phyloP scores from a whole-genome alignment of 805 yeast genomes.

The Saccharomycopsis sp. region DNA sequence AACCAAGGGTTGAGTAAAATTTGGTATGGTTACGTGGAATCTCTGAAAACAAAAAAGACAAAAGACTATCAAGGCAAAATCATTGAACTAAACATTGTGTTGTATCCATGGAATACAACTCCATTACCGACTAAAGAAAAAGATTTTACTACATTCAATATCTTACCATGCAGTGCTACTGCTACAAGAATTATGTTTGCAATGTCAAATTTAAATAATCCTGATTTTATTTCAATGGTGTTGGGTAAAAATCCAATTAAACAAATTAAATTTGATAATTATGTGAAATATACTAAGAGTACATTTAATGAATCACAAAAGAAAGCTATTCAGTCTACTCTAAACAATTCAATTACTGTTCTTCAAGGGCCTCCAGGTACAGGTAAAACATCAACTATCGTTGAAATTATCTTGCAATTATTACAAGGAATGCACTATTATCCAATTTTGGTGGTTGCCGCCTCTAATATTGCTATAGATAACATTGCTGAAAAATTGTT shows the following conservation, averaged over 20 bases:
- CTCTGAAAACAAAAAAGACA: constrained; percentile 31
- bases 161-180: constrained; percentile 59
- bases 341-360: constrained; percentile 44
- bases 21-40: constrained; percentile 56
- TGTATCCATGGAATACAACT: constrained; percentile 52
- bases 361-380: constrained; percentile 83
- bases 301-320: constrained; percentile 53
- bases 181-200: constrained; percentile 58
- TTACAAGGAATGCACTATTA: constrained; percentile 47
- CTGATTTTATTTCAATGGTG: constrained; percentile 44
- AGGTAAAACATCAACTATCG: constrained; percentile 68
- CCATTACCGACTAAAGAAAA: constrained; percentile 35
- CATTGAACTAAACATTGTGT: constrained; percentile 41
- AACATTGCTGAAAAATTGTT: constrained; percentile 66
- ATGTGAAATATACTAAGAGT: constrained; percentile 41
- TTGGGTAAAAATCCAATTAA: constrained; percentile 48
- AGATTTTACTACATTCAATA: constrained; percentile 32
- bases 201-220: constrained; percentile 51
- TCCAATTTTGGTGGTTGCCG: constrained; percentile 68
- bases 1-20: constrained; percentile 42
- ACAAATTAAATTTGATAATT: constrained; percentile 52
- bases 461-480: constrained; percentile 70
- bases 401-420: constrained; percentile 53
- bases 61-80: constrained; percentile 25
- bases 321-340: constrained; percentile 45